A percentile compares a stretch with the other conserved stretches of the same genome.
Evolutionary conservation across 768 basidiomycete genomes (phyloP).

Genomic region (Galerina marginata): DNA sequence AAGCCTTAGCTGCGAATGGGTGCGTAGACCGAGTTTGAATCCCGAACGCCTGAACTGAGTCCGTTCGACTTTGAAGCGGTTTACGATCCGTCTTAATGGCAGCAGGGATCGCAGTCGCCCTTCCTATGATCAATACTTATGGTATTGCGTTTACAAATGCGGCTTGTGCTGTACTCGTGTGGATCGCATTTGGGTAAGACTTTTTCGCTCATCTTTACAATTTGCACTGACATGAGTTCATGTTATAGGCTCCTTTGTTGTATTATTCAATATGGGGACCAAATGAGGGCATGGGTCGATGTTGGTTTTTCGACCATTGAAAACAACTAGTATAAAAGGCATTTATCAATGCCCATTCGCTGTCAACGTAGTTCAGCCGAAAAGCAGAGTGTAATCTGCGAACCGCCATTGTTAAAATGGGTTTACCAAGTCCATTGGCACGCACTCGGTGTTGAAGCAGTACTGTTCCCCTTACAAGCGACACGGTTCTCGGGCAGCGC

Average conservation of each 20-base stretch:
- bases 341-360: background rate
- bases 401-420: too few relatives aligned
- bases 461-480: too few relatives aligned
- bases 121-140: slow-evolving; percentile 58
- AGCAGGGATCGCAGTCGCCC: slow-evolving; percentile 46
- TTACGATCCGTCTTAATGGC: slow-evolving; percentile 52
- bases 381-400: background rate
- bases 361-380: background rate
- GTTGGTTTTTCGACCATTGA: slow-evolving; percentile 56
- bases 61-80: slow-evolving; percentile 37
- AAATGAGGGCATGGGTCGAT: slow-evolving; percentile 61
- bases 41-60: background rate
- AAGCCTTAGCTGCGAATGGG: slow-evolving; percentile 63
- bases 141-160: slow-evolving; percentile 58
- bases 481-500: too few relatives aligned
- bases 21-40: slow-evolving; percentile 23
- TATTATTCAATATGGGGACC: slow-evolving; percentile 60
- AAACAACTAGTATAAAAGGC: slow-evolving; percentile 31
- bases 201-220: too few relatives aligned
- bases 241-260: slow-evolving; percentile 51
- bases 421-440: too few relatives aligned
- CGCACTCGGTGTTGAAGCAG: too few relatives aligned
- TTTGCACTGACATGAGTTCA: background rate
- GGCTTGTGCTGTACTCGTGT: slow-evolving; percentile 47
- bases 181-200: slow-evolving; percentile 59